phyloP scores from a whole-genome alignment of 1,139 yeast species.

The Candida mesenterica region DNA sequence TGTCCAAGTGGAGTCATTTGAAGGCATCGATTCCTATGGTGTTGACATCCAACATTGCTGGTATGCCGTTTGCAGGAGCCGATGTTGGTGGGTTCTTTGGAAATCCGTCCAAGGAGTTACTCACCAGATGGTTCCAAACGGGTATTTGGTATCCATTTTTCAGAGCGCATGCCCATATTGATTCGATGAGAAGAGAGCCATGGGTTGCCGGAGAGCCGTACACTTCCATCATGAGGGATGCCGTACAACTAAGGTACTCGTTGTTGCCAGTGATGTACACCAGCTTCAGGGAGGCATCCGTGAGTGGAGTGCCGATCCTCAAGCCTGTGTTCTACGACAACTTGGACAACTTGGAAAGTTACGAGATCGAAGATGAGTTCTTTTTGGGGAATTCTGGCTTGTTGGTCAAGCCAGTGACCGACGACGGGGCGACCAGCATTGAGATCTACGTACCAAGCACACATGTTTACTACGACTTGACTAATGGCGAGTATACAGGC shows the following conservation, averaged over 20 bases:
- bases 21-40: conserved; percentile 83
- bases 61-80: conserved; percentile 93
- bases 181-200: conserved; percentile 89
- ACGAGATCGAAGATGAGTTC: conserved; percentile 78
- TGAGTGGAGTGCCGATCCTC: conserved; percentile 66
- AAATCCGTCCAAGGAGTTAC: conserved; percentile 74
- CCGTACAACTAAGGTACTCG: conserved; percentile 69
- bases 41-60: conserved; percentile 74
- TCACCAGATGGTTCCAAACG: conserved; percentile 92
- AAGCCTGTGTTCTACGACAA: conserved; percentile 71
- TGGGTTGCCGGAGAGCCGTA: conserved; percentile 80
- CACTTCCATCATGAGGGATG: conserved; percentile 64
- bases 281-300: conserved; percentile 65
- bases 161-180: conserved; percentile 95
- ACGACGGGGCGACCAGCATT: conserved; percentile 45
- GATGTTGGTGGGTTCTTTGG: conserved; percentile 98
- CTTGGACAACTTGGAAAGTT: conserved; percentile 51
- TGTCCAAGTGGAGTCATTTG: conserved; percentile 88
- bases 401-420: conserved; percentile 78
- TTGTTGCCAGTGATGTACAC: conserved; percentile 81
- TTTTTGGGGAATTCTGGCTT: conserved; percentile 72
- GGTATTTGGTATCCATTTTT: conserved; percentile 97
- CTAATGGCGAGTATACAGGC: conserved; percentile 29
- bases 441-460: conserved; percentile 64
- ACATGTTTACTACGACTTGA: conserved; percentile 58